Base-by-base conservation (phyloP, 805 yeast genomes). In the Wickerhamia fluorescens region DNA sequence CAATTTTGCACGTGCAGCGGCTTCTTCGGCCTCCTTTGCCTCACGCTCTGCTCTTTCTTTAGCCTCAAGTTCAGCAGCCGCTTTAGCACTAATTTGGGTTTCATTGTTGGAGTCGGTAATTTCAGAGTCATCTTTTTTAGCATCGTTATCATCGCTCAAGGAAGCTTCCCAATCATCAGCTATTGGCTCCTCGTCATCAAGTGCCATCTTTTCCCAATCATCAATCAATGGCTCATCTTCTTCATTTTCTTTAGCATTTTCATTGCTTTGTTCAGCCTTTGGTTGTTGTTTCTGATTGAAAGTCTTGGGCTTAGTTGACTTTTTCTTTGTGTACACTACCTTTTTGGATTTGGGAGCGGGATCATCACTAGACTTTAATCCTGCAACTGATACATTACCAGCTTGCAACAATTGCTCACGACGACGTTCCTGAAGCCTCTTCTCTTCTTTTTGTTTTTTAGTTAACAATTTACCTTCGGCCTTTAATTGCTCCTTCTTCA, bases 401-500 rank as follows among this genome's bases (percentile, higher is more conserved):
- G 87, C 63, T 35, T 78, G 78, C 41, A 89, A 68, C 37, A 89
- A 66, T 47, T 79, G 87, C 41, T 83, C 83, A 56, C 94, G 82
- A 64, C 97, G 86, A 53, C 83, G 82, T 51, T 89, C 96, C 47
- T 78, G 73, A 23, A 78, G 58, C 30, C 78, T 84, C 63, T 84
- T 83, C 54, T 87, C 95, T 58, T 87, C 95, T 61, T 83, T 86
- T 68, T 92, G 98, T 53, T 88, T 89, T 66, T 85, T 92, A 35
- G 96, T 83, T 51, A 92, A 63, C 31, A 79, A 76, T 53, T 92
- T 92, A 50, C 99, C 99, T 61, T 89, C 96, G 20, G 96, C 92
- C 61, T 84, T 85, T 55, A 92, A 75, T 61, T 85, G 89, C 48
- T 92, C 98, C 42, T 74, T 80, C 68, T 82, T 87, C 35, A 72